Evolutionary conservation across 768 basidiomycete genomes (phyloP).

Genomic region (Trametes sanguinea): DNA sequence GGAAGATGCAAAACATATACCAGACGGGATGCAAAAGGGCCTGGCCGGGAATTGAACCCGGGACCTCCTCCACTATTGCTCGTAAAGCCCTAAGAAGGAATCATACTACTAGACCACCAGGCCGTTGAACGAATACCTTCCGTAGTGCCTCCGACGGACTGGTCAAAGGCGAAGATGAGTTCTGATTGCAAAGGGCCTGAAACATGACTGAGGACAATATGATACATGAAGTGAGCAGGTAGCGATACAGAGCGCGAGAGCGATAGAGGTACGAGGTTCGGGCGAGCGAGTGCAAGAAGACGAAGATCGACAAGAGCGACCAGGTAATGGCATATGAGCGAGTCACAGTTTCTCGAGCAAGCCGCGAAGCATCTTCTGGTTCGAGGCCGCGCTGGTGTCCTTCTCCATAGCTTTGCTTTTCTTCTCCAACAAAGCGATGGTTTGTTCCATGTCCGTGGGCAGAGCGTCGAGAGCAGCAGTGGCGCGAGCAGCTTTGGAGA

Average conservation of each 20-base stretch:
- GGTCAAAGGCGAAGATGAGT: no score
- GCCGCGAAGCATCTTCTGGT: constrained; percentile 34
- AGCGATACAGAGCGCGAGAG: background rate
- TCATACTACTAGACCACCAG: constrained; percentile 23
- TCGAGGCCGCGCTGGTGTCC: constrained; percentile 25
- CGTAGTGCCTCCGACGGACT: background rate
- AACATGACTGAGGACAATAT: background rate
- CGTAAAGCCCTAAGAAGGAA: constrained; percentile 17
- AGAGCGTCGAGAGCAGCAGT: constrained; percentile 44
- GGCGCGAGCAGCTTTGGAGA: constrained; percentile 44
- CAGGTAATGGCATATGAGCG: background rate
- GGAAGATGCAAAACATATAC: no score
- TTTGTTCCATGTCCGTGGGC: constrained; percentile 55
- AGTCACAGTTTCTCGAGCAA: constrained; percentile 29
- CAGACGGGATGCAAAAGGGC: constrained; percentile 6
- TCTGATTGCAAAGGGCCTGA: no score
- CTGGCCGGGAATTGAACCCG: constrained; percentile 83
- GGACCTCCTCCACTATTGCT: constrained; percentile 70
- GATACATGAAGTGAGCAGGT: background rate
- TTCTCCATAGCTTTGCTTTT: constrained; percentile 45
- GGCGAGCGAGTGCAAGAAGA: background rate
- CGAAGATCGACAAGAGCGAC: background rate
- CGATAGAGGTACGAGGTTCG: background rate
- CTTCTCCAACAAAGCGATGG: constrained; percentile 55
- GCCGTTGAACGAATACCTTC: constrained; percentile 42